Evolutionary conservation across 805 yeast genomes (phyloP).

Genomic region (Komagataella ulmi): DNA sequence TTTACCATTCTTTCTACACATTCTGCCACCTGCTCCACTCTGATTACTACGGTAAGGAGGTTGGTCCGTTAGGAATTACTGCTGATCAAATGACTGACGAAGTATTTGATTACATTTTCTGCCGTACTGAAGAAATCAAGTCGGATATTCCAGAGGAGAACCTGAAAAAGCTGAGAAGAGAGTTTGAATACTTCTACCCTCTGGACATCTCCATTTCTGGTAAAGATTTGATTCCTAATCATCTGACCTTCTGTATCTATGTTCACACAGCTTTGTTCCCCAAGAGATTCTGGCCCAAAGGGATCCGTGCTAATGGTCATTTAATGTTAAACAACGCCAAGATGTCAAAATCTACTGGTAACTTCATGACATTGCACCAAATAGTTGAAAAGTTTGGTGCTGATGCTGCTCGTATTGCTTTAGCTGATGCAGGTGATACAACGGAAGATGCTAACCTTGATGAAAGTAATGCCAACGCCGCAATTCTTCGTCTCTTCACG

Average conservation of each 20-base stretch:
- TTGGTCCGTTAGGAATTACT: conserved; percentile 61
- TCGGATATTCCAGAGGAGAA: conserved; percentile 52
- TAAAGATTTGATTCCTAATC: conserved; percentile 95
- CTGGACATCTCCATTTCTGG: conserved; percentile 87
- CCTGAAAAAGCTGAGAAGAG: conserved; percentile 70
- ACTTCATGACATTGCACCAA: conserved; percentile 83
- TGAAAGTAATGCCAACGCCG: conserved; percentile 93
- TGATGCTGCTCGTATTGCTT: conserved; percentile 92
- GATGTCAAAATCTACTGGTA: conserved; percentile 97
- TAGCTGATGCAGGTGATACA: conserved; percentile 97
- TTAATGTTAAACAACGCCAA: conserved; percentile 89
- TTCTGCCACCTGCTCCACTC: conserved; percentile 74
- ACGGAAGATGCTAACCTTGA: conserved; percentile 97
- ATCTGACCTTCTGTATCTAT: conserved; percentile 90
- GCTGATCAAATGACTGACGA: conserved; percentile 86
- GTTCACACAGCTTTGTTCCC: conserved; percentile 90
- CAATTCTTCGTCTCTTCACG: conserved; percentile 83
- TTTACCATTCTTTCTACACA: conserved; percentile 92
- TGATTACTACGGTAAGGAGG: conserved; percentile 69
- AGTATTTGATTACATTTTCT: conserved; percentile 84
- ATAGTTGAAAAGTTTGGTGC: conserved; percentile 87
- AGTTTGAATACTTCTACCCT: conserved; percentile 95
- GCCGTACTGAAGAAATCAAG: conserved; percentile 45
- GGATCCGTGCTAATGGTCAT: conserved; percentile 93
- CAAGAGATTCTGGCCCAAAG: conserved; percentile 82